phyloP scores from a whole-genome alignment of 2,329 filamentous ascomycete species.

The Esteya vermicola region DNA sequence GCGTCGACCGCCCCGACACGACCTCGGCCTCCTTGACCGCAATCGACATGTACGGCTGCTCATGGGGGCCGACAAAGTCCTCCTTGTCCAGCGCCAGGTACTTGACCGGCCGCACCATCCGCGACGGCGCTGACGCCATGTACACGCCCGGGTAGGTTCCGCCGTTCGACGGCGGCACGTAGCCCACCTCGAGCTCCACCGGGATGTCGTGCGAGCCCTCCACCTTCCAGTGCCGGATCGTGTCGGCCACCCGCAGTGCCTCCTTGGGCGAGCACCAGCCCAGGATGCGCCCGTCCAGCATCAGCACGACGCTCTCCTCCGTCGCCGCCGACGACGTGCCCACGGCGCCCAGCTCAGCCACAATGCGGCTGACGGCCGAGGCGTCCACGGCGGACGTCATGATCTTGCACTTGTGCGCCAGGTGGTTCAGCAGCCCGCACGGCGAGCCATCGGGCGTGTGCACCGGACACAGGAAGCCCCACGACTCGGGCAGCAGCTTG shows the following conservation, averaged over 20 bases:
- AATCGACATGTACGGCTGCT: constrained; percentile 98
- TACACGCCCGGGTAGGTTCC: constrained; percentile 96
- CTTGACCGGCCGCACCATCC: constrained; percentile 85
- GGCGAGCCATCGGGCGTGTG: constrained; percentile 94
- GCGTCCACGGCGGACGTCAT: constrained; percentile 63
- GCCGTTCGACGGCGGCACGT: constrained; percentile 72
- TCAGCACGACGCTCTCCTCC: constrained; percentile 73
- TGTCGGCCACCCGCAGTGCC: constrained; percentile 69
- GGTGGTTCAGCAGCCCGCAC: constrained; percentile 86
- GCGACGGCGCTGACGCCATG: constrained; percentile 72
- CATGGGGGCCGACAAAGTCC: constrained; percentile 83
- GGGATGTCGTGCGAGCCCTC: constrained; percentile 71
- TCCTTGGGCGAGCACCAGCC: constrained; percentile 83
- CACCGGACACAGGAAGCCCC: constrained; percentile 95
- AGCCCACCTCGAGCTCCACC: constrained; percentile 76
- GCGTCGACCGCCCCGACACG: constrained; percentile 74
- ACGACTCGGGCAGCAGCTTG: constrained; percentile 90
- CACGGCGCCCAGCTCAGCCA: constrained; percentile 67
- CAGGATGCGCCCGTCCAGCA: constrained; percentile 78
- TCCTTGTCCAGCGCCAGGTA: constrained; percentile 76
- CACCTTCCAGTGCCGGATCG: constrained; percentile 89
- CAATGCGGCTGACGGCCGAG: constrained; percentile 57
- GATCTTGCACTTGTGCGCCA: constrained; percentile 89
- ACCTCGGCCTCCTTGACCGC: constrained; percentile 82
- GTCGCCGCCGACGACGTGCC: constrained; percentile 63